Evolutionary conservation across 2,329 filamentous ascomycete genomes (phyloP).

Genomic region (Xylariaceae sp.): DNA sequence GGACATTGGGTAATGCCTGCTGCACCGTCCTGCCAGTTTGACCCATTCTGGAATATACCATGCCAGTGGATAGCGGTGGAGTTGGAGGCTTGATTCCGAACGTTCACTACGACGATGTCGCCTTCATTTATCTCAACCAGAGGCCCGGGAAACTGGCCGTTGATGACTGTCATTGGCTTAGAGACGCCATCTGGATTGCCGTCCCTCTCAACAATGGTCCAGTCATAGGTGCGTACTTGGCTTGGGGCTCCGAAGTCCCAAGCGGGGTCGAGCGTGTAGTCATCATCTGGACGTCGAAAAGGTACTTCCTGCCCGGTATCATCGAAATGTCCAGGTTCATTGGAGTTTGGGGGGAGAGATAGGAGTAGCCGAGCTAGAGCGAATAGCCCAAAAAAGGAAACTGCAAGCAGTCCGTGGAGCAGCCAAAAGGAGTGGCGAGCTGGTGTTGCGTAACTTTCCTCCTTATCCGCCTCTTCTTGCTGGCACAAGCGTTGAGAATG

Average conservation of each 20-base stretch:
- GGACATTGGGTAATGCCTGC: slow-evolving; percentile 60
- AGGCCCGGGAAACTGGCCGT: slow-evolving; percentile 67
- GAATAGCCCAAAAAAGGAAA: slow-evolving; percentile 3
- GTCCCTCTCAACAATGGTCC: slow-evolving; percentile 50
- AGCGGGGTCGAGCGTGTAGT: slow-evolving; percentile 48
- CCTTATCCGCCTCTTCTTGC: too few species aligned
- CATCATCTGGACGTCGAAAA: slow-evolving; percentile 18
- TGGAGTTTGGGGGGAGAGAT: slow-evolving; percentile 6
- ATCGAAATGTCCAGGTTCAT: slow-evolving; percentile 1
- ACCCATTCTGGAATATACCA: slow-evolving; percentile 69
- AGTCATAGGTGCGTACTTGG: slow-evolving; percentile 49
- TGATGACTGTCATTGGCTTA: slow-evolving; percentile 59
- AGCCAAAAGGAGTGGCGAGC: too few species aligned
- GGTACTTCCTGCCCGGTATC: slow-evolving; percentile 1
- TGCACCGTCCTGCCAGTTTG: slow-evolving; percentile 67
- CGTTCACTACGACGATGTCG: slow-evolving; percentile 61
- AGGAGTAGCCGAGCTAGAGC: slow-evolving; percentile 8
- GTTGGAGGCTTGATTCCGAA: slow-evolving; percentile 60
- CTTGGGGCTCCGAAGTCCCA: slow-evolving; percentile 49
- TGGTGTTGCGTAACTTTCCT: too few species aligned
- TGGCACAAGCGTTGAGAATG: too few species aligned
- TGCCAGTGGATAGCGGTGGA: slow-evolving; percentile 68
- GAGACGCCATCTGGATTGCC: slow-evolving; percentile 54
- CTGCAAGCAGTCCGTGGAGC: slow-evolving; percentile 4
- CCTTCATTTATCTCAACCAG: slow-evolving; percentile 66